phyloP scores from a whole-genome alignment of 2,329 filamentous ascomycete genomes.

The Fusarium euwallaceae region DNA sequence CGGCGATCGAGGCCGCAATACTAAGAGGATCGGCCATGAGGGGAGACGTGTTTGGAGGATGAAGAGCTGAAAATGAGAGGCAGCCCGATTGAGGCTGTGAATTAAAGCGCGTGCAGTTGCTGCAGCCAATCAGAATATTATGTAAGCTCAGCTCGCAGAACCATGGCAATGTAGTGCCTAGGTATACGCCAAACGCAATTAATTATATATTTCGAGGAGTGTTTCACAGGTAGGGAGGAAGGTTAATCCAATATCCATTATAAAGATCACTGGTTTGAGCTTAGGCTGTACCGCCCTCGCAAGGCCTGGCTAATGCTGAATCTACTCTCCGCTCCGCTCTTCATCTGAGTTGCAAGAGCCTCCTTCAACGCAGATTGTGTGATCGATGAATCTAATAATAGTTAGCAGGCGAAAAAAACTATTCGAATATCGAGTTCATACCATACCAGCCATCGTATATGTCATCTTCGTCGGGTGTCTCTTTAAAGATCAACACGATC shows the following conservation, averaged over 20 bases:
- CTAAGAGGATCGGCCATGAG: constrained; percentile 21
- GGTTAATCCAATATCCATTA: too few species aligned
- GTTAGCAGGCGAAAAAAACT: background rate
- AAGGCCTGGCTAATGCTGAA: background rate
- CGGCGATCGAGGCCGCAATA: constrained; percentile 26
- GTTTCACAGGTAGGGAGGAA: too few species aligned
- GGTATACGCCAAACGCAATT: background rate
- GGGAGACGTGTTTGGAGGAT: background rate
- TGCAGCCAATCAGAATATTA: background rate
- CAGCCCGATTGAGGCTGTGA: constrained; percentile 4
- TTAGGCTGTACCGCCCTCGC: too few species aligned
- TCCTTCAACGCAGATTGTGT: background rate
- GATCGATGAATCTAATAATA: background rate
- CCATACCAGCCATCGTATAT: too few species aligned
- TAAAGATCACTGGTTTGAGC: too few species aligned
- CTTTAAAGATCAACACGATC: too few species aligned
- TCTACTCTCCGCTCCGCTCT: background rate
- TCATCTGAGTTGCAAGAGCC: background rate
- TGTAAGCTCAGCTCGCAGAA: background rate
- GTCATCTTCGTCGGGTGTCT: too few species aligned
- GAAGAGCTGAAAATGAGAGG: constrained; percentile 7
- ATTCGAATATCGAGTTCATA: too few species aligned
- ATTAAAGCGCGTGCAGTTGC: background rate
- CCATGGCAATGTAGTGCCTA: background rate
- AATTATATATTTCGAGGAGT: background rate